Base-by-base conservation (phyloP, 2,329 filamentous ascomycete species). In the Pseudocercospora vitis region DNA sequence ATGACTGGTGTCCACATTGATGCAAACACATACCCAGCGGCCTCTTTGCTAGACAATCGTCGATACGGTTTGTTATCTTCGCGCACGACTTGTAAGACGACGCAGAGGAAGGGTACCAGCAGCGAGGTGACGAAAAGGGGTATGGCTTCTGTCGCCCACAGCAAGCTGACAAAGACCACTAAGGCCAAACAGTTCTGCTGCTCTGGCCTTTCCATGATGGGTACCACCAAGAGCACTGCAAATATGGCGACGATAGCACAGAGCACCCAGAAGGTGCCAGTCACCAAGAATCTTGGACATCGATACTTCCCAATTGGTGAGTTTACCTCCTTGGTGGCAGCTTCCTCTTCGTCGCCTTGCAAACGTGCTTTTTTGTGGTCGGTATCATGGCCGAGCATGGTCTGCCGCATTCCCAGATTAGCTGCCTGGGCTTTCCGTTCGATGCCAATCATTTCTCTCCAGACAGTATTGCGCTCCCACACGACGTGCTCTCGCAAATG, bases 1-100 rank as follows among this genome's bases (percentile, higher is more conserved):
- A 99, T 99, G 51, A 99, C 94, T 0, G 94, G 92, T 3, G 92
- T 96, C 94, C 94, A 99, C 94, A 99, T 99, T 21, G 94, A 87
- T 3, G 90, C 81, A 65, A 99, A 97, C 53, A 96, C 87, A 65
- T 88, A 92, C 23, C 82, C 78, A 0, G 92, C 89, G 0, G 94
- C 91, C 37, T 84, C 81, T 69, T 91, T 91, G 2, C 91, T 83
- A n/a, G 81, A 80, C 5, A 99, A 79, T 18, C 92, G 83, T 39
- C 76, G 74, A 56, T 89, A 79, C 0, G 86, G 85, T 63, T 82
- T 80, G 4, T 84, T 81, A 49, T 95, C 89, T 26, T 86, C 83
- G 26, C 90, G 85, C 57, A 96, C 89, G 18, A 99, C 91, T 37
- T 84, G 82, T 40, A 99, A 79, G 16, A 95, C 77, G 12, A 99